Percentiles rank a stretch among this genome's conserved stretches.
These are phyloP conservation scores for Aspergillus proliferans DNA, from an alignment of 2,329 filamentous ascomycete genomes.

Conservation along the genomic window DNA sequence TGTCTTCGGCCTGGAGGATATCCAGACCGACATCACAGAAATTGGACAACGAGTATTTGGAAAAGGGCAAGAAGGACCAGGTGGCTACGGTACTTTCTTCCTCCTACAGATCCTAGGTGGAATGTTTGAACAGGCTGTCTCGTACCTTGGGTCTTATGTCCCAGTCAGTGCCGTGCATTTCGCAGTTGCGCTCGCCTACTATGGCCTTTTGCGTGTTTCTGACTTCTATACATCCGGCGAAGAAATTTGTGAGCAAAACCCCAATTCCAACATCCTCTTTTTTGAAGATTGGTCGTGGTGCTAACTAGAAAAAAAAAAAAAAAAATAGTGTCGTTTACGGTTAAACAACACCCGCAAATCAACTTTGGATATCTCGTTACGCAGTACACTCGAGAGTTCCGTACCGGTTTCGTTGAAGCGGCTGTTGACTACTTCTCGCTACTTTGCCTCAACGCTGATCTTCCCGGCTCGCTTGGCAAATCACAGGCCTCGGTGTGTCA, in stretches of 20 bases:
- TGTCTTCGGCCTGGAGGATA: slow-evolving; percentile 57
- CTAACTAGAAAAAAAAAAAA: slow-evolving; percentile 8
- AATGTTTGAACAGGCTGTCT: slow-evolving; percentile 88
- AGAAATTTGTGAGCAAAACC: slow-evolving; percentile 51
- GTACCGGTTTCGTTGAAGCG: slow-evolving; percentile 77
- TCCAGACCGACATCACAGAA: slow-evolving; percentile 75
- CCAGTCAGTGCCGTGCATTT: slow-evolving; percentile 95
- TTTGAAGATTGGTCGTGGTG: slow-evolving; percentile 2
- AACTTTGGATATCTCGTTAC: slow-evolving; percentile 92
- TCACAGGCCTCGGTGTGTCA: slow-evolving; percentile 80
- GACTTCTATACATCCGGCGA: slow-evolving; percentile 70
- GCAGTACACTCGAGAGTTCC: slow-evolving; percentile 93
- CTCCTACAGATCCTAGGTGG: slow-evolving; percentile 85
- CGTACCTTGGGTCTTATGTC: slow-evolving; percentile 84
- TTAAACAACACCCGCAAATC: slow-evolving; percentile 62
- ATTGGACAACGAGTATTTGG: slow-evolving; percentile 89
- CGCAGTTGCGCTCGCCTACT: slow-evolving; percentile 79
- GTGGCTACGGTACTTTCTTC: slow-evolving; percentile 84
- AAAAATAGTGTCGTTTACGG: slow-evolving; percentile 47
- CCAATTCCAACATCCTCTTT: not conserved
- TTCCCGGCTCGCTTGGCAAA: slow-evolving; percentile 65
- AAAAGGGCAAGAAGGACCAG: slow-evolving; percentile 70
- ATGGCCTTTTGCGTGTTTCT: slow-evolving; percentile 80
- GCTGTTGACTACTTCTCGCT: slow-evolving; percentile 90
- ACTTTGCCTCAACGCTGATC: slow-evolving; percentile 85